These are phyloP conservation scores for Pseudogymnoascus sp. DNA, from an alignment of 2,329 filamentous ascomycete genomes.

Conservation along the genomic window DNA sequence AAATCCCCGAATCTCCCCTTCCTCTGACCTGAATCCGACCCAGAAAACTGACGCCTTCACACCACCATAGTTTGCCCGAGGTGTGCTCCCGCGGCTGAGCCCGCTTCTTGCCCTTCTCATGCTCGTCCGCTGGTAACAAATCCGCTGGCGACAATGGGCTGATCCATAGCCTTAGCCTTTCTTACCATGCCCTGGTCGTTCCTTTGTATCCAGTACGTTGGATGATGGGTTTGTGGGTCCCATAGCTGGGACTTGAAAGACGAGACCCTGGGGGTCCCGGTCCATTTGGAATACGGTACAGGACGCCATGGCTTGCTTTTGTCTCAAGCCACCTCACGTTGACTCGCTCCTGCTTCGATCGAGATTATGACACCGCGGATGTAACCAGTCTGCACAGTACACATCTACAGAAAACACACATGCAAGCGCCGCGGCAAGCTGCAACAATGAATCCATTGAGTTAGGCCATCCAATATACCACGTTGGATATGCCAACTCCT, in stretches of 20 bases:
- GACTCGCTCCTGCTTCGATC: neutral
- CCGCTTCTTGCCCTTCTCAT: constrained; percentile 1
- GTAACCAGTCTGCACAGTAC: neutral
- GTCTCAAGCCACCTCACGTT: neutral
- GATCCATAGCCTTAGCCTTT: neutral
- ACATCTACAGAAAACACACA: neutral
- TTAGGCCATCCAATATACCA: constrained; percentile 5
- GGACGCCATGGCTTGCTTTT: neutral
- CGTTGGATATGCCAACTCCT: constrained; percentile 5
- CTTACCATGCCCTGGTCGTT: neutral
- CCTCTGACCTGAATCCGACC: neutral
- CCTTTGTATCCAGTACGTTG: constrained; percentile 6
- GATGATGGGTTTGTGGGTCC: constrained; percentile 2
- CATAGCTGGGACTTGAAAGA: neutral
- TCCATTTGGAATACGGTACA: neutral
- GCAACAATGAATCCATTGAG: neutral
- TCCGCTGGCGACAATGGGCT: neutral
- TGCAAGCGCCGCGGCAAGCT: constrained; percentile 7
- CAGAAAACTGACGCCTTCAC: constrained; percentile 1
- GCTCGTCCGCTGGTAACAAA: neutral
- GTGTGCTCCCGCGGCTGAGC: neutral
- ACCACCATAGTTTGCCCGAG: neutral
- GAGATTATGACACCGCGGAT: neutral
- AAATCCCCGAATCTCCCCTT: neutral
- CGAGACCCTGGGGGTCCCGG: neutral